phyloP scores from a whole-genome alignment of 495 filamentous ascomycete genomes.

The Penicillium subrubescens region DNA sequence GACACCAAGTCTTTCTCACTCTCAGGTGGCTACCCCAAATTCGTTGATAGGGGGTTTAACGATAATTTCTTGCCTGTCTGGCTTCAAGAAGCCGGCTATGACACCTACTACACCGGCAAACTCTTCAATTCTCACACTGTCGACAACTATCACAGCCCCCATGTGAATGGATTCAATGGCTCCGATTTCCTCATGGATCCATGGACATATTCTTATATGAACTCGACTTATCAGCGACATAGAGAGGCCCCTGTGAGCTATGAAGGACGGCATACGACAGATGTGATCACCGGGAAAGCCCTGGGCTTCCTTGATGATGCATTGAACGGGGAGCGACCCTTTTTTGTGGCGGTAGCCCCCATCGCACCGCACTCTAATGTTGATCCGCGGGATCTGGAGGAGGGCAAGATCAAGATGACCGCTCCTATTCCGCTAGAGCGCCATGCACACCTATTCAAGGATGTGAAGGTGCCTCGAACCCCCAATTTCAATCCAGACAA shows the following conservation, averaged over 20 bases:
- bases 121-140: constrained; percentile 67
- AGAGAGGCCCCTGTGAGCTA: constrained; percentile 58
- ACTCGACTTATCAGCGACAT: constrained; percentile 67
- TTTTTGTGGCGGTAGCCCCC: constrained; percentile 69
- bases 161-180: constrained; percentile 57
- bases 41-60: constrained; percentile 65
- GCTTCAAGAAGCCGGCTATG: constrained; percentile 70
- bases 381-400: constrained; percentile 28
- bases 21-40: constrained; percentile 70
- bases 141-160: constrained; percentile 60
- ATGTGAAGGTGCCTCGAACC: constrained; percentile 41
- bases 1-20: background rate
- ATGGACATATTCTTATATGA: constrained; percentile 70
- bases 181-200: constrained; percentile 72
- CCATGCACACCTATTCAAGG: constrained; percentile 41
- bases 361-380: constrained; percentile 68
- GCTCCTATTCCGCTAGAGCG: constrained; percentile 52
- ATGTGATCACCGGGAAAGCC: constrained; percentile 65
- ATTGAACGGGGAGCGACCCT: constrained; percentile 53
- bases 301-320: constrained; percentile 66
- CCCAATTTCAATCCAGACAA: constrained; percentile 49
- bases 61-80: constrained; percentile 68
- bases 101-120: constrained; percentile 75
- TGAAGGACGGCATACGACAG: constrained; percentile 59
- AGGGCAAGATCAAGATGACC: constrained; percentile 35